Conservation (phyloP, 805 yeast species). For the Sugiyamaella mastotermitis region DNA sequence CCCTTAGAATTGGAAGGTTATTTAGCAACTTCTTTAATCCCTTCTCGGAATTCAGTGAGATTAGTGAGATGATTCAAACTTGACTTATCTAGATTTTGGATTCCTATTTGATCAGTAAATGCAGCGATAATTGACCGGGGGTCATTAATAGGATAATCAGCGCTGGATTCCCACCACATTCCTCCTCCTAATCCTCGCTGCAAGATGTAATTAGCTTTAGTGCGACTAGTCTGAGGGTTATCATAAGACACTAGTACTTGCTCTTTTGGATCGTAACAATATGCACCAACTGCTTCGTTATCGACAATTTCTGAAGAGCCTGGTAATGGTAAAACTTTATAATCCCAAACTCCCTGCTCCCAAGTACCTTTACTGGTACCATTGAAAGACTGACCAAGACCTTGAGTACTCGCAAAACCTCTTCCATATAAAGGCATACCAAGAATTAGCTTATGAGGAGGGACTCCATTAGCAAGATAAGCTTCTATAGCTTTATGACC, state of each 20-base stretch:
- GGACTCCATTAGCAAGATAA: conserved; percentile 40
- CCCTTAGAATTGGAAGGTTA: too few relatives aligned
- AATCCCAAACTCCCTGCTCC: conserved; percentile 49
- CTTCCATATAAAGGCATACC: conserved; percentile 91
- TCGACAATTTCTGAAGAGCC: conserved; percentile 48
- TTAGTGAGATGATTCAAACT: neutral
- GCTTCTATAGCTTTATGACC: conserved; percentile 43
- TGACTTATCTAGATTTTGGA: conserved; percentile 9
- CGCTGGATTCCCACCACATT: conserved; percentile 93
- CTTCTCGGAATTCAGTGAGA: too few relatives aligned
- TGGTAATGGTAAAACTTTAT: conserved; percentile 46
- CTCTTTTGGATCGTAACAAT: conserved; percentile 37
- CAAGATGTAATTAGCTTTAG: conserved; percentile 56
- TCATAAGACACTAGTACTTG: conserved; percentile 58
- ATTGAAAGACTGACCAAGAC: conserved; percentile 38
- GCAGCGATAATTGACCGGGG: conserved; percentile 20
- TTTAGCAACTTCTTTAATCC: too few relatives aligned
- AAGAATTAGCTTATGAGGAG: conserved; percentile 49
- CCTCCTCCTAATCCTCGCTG: conserved; percentile 64
- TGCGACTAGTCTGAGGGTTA: conserved; percentile 42
- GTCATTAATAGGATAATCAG: conserved; percentile 41
- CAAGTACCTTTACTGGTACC: conserved; percentile 39
- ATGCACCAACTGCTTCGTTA: conserved; percentile 46
- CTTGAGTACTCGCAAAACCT: conserved; percentile 39
- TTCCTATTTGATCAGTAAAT: conserved; percentile 13